Evolutionary conservation across 306 rosid species (phyloP).

Genomic region (Sphenostylis stenocarpa): DNA sequence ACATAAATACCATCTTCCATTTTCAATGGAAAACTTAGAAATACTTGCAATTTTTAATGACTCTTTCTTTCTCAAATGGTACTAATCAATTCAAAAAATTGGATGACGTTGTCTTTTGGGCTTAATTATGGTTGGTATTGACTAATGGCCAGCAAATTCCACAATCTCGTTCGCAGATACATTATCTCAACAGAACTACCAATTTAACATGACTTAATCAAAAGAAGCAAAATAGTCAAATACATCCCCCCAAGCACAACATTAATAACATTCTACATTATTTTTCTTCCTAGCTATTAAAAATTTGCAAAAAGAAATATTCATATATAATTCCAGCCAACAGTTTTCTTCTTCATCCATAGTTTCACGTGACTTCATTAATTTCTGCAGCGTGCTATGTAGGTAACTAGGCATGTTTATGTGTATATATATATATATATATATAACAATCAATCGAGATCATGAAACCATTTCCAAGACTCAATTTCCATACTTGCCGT

Average conservation of each 20-base stretch:
- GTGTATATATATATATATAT: not conserved
- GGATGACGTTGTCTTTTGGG: conserved; percentile 1
- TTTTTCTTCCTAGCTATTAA: not conserved
- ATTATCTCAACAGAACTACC: not conserved
- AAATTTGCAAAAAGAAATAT: not conserved
- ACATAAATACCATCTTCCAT: not conserved
- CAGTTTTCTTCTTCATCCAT: not conserved
- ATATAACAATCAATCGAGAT: not conserved
- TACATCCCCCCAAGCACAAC: conserved; percentile 31
- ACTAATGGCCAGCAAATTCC: conserved; percentile 21
- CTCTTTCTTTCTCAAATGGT: not conserved
- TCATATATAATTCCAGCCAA: not conserved
- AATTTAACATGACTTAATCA: conserved; percentile 30
- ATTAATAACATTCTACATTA: conserved; percentile 4
- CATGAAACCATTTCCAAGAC: conserved; percentile 1
- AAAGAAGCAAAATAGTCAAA: not conserved
- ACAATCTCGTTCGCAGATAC: conserved; percentile 20
- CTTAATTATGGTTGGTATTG: conserved; percentile 27
- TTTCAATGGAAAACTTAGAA: not conserved
- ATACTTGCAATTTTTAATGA: not conserved
- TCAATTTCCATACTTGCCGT: not conserved
- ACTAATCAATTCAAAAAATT: not conserved
- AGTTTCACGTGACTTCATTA: not conserved
- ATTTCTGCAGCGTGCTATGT: not conserved
- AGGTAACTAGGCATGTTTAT: not conserved